A percentile compares a stretch with the other conserved stretches of the same genome.
phyloP scores from a whole-genome alignment of 2,329 filamentous ascomycete genomes.

The Clonostachys sp. region DNA sequence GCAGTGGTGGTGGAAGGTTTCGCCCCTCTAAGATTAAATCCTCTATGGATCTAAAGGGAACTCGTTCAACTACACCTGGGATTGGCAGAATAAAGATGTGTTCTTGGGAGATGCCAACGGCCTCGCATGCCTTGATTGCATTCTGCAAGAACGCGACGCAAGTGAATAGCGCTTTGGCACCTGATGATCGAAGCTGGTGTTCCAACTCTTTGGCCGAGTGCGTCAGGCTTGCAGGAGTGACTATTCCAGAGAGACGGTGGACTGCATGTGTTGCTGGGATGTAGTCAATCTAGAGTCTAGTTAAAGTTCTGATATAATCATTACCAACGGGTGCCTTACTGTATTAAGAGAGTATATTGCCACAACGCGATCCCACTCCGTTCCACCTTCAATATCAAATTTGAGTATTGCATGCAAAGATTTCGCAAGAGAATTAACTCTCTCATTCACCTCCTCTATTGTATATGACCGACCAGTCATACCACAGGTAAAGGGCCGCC shows the following conservation, averaged over 20 bases:
- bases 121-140: slow-evolving; percentile 59
- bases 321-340: slow-evolving; percentile 33
- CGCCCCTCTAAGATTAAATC: slow-evolving; percentile 60
- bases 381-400: slow-evolving; percentile 62
- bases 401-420: slow-evolving; percentile 64
- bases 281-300: slow-evolving; percentile 61
- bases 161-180: slow-evolving; percentile 68
- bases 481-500: slow-evolving; percentile 73
- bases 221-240: slow-evolving; percentile 70
- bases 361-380: slow-evolving; percentile 78
- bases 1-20: slow-evolving; percentile 45
- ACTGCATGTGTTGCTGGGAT: slow-evolving; percentile 69
- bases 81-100: slow-evolving; percentile 67
- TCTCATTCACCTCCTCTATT: slow-evolving; percentile 55
- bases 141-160: slow-evolving; percentile 61
- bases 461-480: slow-evolving; percentile 65
- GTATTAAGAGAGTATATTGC: slow-evolving; percentile 78
- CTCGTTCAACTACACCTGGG: slow-evolving; percentile 49
- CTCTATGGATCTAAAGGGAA: slow-evolving; percentile 58
- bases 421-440: slow-evolving; percentile 63
- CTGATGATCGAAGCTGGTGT: slow-evolving; percentile 66
- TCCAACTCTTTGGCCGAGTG: slow-evolving; percentile 67
- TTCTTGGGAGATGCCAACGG: slow-evolving; percentile 56
- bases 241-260: slow-evolving; percentile 69
- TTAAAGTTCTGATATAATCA: not conserved